Percentiles rank a stretch among this genome's conserved stretches.
Evolutionary conservation across 2,329 filamentous ascomycete genomes (phyloP).

Genomic region (Fusarium oxysporum): DNA sequence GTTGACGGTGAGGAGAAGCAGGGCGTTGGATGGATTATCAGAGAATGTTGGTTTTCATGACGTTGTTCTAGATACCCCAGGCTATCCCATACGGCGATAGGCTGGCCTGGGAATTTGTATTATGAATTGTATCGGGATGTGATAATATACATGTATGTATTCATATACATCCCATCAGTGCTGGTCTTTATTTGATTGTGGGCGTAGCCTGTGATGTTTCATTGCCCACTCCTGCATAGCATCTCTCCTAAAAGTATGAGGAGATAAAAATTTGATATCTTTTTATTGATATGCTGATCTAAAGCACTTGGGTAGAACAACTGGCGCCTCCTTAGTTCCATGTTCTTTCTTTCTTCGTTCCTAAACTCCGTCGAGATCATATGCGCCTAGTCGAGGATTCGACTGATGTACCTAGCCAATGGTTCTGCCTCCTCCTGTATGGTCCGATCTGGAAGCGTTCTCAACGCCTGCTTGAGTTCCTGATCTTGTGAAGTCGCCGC

Average conservation of each 20-base stretch:
- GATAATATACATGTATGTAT: slow-evolving; percentile 31
- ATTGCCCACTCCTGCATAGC: background rate
- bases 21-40: slow-evolving; percentile 48
- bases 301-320: background rate
- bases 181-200: background rate
- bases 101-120: slow-evolving; percentile 37
- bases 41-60: slow-evolving; percentile 45
- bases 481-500: slow-evolving; percentile 56
- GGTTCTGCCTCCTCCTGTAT: slow-evolving; percentile 63
- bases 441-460: slow-evolving; percentile 60
- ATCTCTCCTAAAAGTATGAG: background rate
- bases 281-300: background rate
- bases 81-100: slow-evolving; percentile 17
- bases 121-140: slow-evolving; percentile 36
- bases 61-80: slow-evolving; percentile 39
- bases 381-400: slow-evolving; percentile 48
- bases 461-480: slow-evolving; percentile 53
- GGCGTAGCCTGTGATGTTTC: background rate
- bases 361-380: background rate
- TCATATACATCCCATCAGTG: slow-evolving; percentile 14
- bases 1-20: slow-evolving; percentile 27
- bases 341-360: background rate
- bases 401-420: slow-evolving; percentile 58
- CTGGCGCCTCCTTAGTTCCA: background rate
- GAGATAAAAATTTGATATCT: too few relatives aligned